Evolutionary conservation across 2,329 filamentous ascomycete species (phyloP).

Genomic region (Beauveria rudraprayagi): DNA sequence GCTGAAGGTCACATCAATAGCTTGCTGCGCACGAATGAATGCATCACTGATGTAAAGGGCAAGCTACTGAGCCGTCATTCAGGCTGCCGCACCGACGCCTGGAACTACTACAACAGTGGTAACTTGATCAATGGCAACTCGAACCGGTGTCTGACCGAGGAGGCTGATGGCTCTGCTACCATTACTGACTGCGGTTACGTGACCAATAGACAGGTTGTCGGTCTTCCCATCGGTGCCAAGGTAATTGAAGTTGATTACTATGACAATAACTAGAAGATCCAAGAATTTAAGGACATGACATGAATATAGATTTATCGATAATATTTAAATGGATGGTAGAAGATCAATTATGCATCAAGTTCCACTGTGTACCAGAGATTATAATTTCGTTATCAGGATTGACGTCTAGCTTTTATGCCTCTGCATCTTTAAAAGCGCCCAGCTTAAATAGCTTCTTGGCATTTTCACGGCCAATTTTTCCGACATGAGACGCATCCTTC

Average conservation of each 20-base stretch:
- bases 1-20: conserved; percentile 28
- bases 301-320: neutral
- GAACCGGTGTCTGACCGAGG: conserved; percentile 32
- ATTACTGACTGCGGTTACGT: conserved; percentile 27
- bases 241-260: conserved; percentile 8
- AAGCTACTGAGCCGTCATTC: conserved; percentile 12
- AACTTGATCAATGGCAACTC: conserved; percentile 30
- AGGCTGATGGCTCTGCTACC: conserved; percentile 17
- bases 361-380: neutral
- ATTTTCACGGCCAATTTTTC: conserved; percentile 36
- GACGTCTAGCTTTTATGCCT: conserved; percentile 3
- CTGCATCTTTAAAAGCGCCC: conserved; percentile 25
- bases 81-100: conserved; percentile 24
- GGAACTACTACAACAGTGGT: conserved; percentile 36
- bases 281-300: neutral
- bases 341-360: neutral
- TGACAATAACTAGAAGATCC: neutral
- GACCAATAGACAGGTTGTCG: conserved; percentile 37
- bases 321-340: neutral
- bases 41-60: conserved; percentile 22
- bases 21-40: conserved; percentile 26
- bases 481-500: conserved; percentile 24
- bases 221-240: conserved; percentile 32
- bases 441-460: conserved; percentile 35
- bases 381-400: neutral